phyloP scores from a whole-genome alignment of 306 rosid species.

The Malus fusca region DNA sequence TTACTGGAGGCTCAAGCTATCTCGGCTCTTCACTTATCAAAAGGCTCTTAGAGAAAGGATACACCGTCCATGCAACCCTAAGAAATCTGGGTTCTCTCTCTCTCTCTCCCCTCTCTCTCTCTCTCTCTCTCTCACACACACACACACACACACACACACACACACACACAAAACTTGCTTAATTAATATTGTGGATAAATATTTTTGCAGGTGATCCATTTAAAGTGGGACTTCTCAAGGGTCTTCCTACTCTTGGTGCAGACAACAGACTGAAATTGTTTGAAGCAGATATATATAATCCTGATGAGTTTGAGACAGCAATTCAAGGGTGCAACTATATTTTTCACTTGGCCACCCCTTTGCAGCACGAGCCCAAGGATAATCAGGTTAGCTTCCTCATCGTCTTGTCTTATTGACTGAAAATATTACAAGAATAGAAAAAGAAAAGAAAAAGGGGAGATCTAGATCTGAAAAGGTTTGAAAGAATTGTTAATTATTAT shows the following conservation, averaged over 20 bases:
- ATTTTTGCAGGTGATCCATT: not conserved
- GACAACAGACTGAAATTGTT: conserved; percentile 1
- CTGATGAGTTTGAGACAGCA: not conserved
- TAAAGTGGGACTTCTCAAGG: conserved; percentile 8
- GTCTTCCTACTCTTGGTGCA: not conserved
- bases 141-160: too few relatives aligned
- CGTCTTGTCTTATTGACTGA: too few relatives aligned
- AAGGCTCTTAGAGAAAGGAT: conserved; percentile 5
- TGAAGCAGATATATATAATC: conserved; percentile 9
- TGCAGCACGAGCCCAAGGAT: not conserved
- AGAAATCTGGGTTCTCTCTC: not conserved
- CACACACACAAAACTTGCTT: not conserved
- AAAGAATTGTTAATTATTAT: not conserved
- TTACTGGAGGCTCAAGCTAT: conserved; percentile 1
- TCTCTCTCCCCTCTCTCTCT: too few relatives aligned
- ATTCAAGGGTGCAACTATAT: too few relatives aligned
- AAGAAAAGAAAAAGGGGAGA: not conserved
- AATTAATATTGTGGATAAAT: not conserved
- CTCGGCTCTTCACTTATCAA: conserved; percentile 6
- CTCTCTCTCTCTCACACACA: too few relatives aligned
- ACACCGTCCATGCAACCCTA: conserved; percentile 10
- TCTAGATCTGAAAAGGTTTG: not conserved
- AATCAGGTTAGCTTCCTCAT: not conserved
- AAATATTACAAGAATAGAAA: not conserved
- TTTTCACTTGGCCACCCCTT: too few relatives aligned